Base-by-base conservation (phyloP, 306 rosid species). In the Prunus fruticosa region DNA sequence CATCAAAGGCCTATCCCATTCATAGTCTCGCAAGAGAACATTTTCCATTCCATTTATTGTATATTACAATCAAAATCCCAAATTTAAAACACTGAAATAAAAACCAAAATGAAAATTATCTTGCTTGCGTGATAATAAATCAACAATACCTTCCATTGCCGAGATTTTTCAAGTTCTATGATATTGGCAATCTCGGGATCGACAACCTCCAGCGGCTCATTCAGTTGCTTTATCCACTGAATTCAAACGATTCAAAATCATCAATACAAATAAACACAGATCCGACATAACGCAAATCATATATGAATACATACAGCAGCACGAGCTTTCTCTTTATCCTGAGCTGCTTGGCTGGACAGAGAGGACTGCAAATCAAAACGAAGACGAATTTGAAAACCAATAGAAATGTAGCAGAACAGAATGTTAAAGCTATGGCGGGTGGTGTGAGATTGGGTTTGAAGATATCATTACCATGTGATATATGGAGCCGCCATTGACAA, bases 141-240 rank as follows among this genome's bases (percentile, higher is more conserved):
- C 65, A 16, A 14, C 38, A 16, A 15, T 74, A 87, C 92, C 95
- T 91, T 93, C 96, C 97, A 91, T 82, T 93, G 98, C 71, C 96
- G 97, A 82, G 93, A 87, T 64, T 93, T 93, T 73, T 93, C 98
- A 20, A 88, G 98, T 77, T 93, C 97, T 47, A 93, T 93, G 34
- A 93, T 91, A 74, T 93, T 88, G 0, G 89, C 80, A 79, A 90
- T 79, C 80, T 91, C 94, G 56, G 98, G 91, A 85, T 93, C 98
- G 30, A 93, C 74, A 27, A 51, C 90, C 75, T 87, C 93, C 43
- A 93, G 86, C 53, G 96, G 91, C 23, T 82, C 98, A 67, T 93
- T 93, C 72, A 93, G 89, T 78, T 93, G 96, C 71, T 88, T 86
- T 76, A 90, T 85, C 98, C 97, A 91, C 98, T 93, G 84, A 65